Conservation (phyloP, 331 rosid genomes). For the Phaseolus coccineus region DNA sequence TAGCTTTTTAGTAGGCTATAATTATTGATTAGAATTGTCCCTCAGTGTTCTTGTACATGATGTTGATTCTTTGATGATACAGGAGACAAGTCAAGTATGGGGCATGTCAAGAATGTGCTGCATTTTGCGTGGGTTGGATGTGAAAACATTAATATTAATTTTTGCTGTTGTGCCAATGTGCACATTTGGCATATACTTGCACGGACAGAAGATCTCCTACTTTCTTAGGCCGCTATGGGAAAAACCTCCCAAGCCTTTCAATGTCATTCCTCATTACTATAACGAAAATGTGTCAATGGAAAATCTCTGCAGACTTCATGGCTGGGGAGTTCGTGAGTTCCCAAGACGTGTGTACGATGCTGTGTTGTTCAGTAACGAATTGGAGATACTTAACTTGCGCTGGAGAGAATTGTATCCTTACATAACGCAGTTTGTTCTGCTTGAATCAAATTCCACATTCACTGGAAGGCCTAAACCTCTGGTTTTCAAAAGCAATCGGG, state of each 20-base stretch:
- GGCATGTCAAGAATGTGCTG: conserved; percentile 84
- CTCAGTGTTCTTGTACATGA: neutral
- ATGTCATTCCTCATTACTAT: conserved; percentile 76
- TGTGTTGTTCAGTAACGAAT: conserved; percentile 83
- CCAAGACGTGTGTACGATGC: conserved; percentile 91
- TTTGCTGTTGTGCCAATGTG: conserved; percentile 72
- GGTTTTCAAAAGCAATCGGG: conserved; percentile 57
- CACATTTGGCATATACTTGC: conserved; percentile 66
- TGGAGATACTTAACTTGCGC: conserved; percentile 74
- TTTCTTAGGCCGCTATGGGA: conserved; percentile 89
- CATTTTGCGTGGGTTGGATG: conserved; percentile 74
- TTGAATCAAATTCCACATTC: conserved; percentile 85
- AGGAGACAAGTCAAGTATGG: conserved; percentile 68
- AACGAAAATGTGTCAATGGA: conserved; percentile 75
- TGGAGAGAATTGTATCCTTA: conserved; percentile 93
- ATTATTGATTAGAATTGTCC: neutral
- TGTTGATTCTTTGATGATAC: conserved; percentile 31
- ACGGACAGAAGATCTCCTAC: conserved; percentile 91
- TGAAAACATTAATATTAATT: conserved; percentile 69
- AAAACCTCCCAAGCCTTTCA: conserved; percentile 77
- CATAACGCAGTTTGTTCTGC: conserved; percentile 76
- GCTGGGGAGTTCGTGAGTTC: conserved; percentile 79
- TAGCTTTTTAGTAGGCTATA: neutral
- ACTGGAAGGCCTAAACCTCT: conserved; percentile 74
- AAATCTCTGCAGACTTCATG: conserved; percentile 82